Evolutionary conservation across 345 rosid genomes (phyloP), one percentile per base, ranked within the genome.

Genomic region (Brassica nigra): DNA sequence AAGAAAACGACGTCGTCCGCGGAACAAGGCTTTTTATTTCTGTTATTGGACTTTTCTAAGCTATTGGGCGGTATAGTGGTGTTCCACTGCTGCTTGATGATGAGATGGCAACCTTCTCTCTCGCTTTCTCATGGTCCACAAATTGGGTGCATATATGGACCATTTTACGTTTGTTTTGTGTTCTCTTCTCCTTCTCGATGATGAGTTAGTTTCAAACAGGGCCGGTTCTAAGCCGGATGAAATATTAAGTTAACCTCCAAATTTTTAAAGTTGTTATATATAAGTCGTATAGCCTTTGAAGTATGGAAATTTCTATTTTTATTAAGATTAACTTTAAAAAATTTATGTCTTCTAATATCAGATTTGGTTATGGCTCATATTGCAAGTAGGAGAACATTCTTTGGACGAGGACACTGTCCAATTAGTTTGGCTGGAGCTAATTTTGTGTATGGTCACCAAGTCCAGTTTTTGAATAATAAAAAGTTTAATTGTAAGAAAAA

Each of bases 1-100:
- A 2, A 28, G 61, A 71, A 30, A 78, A 57, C 62, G 73, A 78
- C 61, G 68, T 33, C 78, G 42, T 79, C 82, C 82, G 14, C 5
- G 34, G 49, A 73, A 74, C 82, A 79, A 74, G 82, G 78, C 82
- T 79, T 79, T 79, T 74, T 61, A 70, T 61, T 73, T 79, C 20
- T 58, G 52, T 30, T 58, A 72, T 57, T 71, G 76, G 77, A 71
- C 29, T 47, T 78, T 66, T 54, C 34, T 58, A 29, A 57, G 65
- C 70, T 47, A 47, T 73, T 74, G 82, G 57, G 70, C 58, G 75
- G 74, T 74, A 55, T 79, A 14, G 78, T 79, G 78, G 66, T 59
- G 73, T 42, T 36, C 75, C 54, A 57, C 72, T 37, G 57, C 14
- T 52, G 31, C 20, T 78, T 20, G 77, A 72, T 42, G 44, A 78